A percentile compares a stretch with the other conserved stretches of the same genome.
Conservation (phyloP, 2,329 filamentous ascomycete species). For the Simplicillium sp. region DNA sequence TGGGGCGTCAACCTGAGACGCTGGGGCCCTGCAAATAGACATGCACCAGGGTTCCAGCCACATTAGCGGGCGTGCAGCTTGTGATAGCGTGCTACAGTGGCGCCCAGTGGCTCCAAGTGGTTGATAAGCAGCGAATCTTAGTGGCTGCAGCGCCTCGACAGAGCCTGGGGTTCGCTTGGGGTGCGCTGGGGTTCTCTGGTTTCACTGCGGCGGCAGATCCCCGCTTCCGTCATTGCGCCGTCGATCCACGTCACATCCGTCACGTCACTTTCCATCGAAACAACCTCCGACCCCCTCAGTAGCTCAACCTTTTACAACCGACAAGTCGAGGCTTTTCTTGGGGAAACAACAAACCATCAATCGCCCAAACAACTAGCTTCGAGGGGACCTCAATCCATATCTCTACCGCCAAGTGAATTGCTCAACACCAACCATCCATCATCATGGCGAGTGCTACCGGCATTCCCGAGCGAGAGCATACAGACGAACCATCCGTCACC, state of each 20-base stretch:
- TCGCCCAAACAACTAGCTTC: too few species aligned
- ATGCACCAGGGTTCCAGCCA: too few species aligned
- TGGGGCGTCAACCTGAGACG: too few species aligned
- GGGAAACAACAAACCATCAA: too few species aligned
- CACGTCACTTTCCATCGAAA: neutral
- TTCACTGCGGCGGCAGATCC: constrained; percentile 6
- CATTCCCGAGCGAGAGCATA: constrained; percentile 42
- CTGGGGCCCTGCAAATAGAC: too few species aligned
- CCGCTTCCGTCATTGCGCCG: neutral
- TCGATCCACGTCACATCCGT: neutral
- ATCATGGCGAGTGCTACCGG: constrained; percentile 62
- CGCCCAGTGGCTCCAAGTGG: too few species aligned
- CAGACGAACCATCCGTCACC: constrained; percentile 8
- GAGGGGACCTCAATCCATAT: too few species aligned
- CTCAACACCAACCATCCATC: constrained; percentile 1
- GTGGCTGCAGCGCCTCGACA: too few species aligned
- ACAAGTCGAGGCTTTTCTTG: too few species aligned
- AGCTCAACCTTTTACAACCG: neutral
- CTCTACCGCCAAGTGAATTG: neutral
- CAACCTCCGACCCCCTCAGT: neutral
- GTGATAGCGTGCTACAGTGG: too few species aligned
- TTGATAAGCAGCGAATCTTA: too few species aligned
- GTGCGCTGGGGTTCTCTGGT: neutral
- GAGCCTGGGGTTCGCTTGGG: neutral
- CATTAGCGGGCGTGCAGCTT: too few species aligned